phyloP scores from a whole-genome alignment of 176 grass and related monocot genomes.

The Tillandsia leiboldiana region DNA sequence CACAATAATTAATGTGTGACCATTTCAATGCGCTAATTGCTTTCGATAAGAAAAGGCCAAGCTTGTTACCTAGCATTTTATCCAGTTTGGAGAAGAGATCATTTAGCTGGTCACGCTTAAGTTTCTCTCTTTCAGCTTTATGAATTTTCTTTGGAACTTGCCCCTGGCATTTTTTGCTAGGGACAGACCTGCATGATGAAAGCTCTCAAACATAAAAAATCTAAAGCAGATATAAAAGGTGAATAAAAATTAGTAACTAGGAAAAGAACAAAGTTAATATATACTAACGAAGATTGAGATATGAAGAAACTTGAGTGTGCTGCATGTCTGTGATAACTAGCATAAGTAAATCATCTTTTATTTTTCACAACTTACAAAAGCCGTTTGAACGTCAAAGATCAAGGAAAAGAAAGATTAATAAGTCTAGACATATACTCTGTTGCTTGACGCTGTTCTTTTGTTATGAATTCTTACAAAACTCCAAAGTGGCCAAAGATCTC shows the following conservation, averaged over 20 bases:
- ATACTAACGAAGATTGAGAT: background rate
- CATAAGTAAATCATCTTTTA: too few relatives aligned
- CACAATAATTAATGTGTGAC: background rate
- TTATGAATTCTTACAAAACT: too few relatives aligned
- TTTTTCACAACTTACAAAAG: too few relatives aligned
- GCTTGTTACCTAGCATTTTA: conserved; percentile 46
- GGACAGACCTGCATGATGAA: conserved; percentile 27
- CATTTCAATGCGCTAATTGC: background rate
- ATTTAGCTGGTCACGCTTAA: conserved; percentile 69
- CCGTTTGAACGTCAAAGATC: too few relatives aligned
- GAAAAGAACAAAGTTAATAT: background rate
- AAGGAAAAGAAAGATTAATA: too few relatives aligned
- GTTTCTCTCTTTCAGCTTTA: conserved; percentile 84
- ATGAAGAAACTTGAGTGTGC: background rate
- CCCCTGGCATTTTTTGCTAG: conserved; percentile 43
- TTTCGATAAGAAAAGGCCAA: background rate
- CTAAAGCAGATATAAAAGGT: background rate
- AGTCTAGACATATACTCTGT: too few relatives aligned
- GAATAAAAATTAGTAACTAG: too few relatives aligned
- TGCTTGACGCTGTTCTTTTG: too few relatives aligned
- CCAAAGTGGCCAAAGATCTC: too few relatives aligned
- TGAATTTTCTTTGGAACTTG: conserved; percentile 47
- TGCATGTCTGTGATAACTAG: background rate
- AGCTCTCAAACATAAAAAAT: background rate
- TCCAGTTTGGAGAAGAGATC: conserved; percentile 56